Evolutionary conservation across 2,329 filamentous ascomycete genomes (phyloP).

Genomic region (Colletotrichum falcatum): DNA sequence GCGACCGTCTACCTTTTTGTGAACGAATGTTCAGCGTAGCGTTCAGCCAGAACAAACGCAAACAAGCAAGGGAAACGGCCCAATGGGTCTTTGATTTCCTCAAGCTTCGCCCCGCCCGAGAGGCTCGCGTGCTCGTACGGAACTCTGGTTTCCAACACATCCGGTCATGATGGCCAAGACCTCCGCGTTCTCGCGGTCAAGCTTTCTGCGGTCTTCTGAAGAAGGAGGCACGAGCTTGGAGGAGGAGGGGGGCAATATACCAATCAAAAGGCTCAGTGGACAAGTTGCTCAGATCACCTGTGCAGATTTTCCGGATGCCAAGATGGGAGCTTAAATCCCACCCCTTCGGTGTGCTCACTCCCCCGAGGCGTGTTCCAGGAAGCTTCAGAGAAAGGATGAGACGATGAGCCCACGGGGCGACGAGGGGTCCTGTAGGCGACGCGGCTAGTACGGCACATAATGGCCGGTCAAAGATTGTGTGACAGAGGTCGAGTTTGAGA

Average conservation of each 20-base stretch:
- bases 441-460: constrained; percentile 31
- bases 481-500: constrained; percentile 30
- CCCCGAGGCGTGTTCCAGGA: constrained; percentile 25
- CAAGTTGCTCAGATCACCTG: constrained; percentile 25
- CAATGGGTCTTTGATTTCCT: not conserved
- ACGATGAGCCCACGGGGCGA: constrained; percentile 32
- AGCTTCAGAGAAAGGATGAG: constrained; percentile 21
- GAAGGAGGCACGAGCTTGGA: not conserved
- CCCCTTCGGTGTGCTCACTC: constrained; percentile 21
- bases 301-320: constrained; percentile 35
- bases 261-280: constrained; percentile 12
- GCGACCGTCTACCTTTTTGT: no score
- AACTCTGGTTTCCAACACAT: constrained; percentile 22
- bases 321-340: constrained; percentile 34
- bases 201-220: constrained; percentile 11
- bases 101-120: constrained; percentile 11
- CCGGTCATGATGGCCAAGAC: constrained; percentile 15
- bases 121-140: constrained; percentile 10
- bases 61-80: not conserved
- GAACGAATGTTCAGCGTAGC: not conserved
- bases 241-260: not conserved
- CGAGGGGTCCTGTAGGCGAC: constrained; percentile 19
- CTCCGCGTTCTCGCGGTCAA: constrained; percentile 7
- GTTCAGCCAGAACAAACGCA: not conserved
- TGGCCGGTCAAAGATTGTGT: constrained; percentile 14